Evolutionary conservation across 768 basidiomycete genomes (phyloP).

Genomic region (Mycena sanguinolenta): DNA sequence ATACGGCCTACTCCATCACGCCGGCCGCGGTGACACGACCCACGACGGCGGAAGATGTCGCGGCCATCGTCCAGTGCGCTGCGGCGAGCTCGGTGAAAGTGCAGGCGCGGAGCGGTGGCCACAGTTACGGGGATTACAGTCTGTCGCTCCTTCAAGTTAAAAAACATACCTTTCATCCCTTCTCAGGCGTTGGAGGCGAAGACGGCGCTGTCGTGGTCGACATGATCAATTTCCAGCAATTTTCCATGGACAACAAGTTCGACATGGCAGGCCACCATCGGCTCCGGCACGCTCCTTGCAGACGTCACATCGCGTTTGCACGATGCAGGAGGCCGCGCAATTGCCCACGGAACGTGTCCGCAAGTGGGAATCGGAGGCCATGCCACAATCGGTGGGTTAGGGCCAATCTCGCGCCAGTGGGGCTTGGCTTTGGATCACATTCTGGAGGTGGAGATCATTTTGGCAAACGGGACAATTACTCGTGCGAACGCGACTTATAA

Average conservation of each 20-base stretch:
- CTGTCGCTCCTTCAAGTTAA: not conserved
- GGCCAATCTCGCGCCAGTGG: conserved; percentile 41
- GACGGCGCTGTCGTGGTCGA: conserved; percentile 48
- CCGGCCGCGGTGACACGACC: conserved; percentile 42
- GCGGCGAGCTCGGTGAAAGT: conserved; percentile 38
- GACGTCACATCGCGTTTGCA: conserved; percentile 40
- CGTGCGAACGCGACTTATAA: conserved; percentile 41
- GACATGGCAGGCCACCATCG: conserved; percentile 43
- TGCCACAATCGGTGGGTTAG: conserved; percentile 41
- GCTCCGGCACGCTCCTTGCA: conserved; percentile 40
- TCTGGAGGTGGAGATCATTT: conserved; percentile 40
- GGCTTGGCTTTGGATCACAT: conserved; percentile 45
- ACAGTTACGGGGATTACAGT: conserved; percentile 36
- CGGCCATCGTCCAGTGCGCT: conserved; percentile 40
- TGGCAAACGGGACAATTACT: conserved; percentile 41
- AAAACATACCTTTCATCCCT: not conserved
- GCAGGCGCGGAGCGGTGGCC: conserved; percentile 33
- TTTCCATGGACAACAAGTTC: conserved; percentile 43
- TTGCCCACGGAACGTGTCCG: conserved; percentile 49
- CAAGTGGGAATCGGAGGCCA: conserved; percentile 45
- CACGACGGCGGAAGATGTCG: conserved; percentile 29
- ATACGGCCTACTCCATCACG: conserved; percentile 31
- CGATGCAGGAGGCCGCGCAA: conserved; percentile 39
- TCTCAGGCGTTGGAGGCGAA: conserved; percentile 42
- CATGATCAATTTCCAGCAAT: conserved; percentile 40